These are phyloP conservation scores for Jatropha multifida DNA, from an alignment of 441 rosid genomes.

Conservation along the genomic window DNA sequence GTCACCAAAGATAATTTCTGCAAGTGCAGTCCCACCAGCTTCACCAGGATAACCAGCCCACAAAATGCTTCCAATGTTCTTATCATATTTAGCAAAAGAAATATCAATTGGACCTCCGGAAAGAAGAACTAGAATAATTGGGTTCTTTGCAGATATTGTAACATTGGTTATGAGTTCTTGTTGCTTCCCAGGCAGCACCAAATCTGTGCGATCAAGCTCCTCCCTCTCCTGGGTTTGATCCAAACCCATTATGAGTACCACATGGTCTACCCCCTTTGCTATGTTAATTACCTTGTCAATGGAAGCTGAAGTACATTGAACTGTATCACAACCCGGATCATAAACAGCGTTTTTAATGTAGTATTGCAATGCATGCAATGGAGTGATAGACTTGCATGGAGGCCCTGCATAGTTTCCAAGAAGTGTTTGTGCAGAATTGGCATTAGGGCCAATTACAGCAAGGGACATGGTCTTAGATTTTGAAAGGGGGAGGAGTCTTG, in stretches of 20 bases:
- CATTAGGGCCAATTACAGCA: constrained; percentile 84
- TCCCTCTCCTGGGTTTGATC: constrained; percentile 88
- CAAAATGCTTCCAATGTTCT: constrained; percentile 51
- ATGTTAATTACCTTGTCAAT: constrained; percentile 52
- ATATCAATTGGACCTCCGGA: constrained; percentile 87
- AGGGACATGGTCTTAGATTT: constrained; percentile 47
- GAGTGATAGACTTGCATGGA: constrained; percentile 75
- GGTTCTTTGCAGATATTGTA: constrained; percentile 63
- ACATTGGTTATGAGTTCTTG: constrained; percentile 60
- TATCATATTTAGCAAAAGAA: constrained; percentile 58
- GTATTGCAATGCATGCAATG: constrained; percentile 56
- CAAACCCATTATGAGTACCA: constrained; percentile 79
- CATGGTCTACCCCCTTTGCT: constrained; percentile 59
- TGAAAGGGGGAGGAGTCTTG: constrained; percentile 59
- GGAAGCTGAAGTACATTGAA: constrained; percentile 54
- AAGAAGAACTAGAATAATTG: constrained; percentile 57
- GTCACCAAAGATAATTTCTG: constrained; percentile 70
- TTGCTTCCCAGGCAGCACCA: constrained; percentile 81
- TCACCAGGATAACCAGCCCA: constrained; percentile 99
- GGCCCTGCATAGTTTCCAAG: constrained; percentile 92
- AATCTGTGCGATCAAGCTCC: constrained; percentile 56
- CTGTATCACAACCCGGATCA: constrained; percentile 61
- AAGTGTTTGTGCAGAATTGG: constrained; percentile 62
- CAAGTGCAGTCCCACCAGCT: constrained; percentile 82
- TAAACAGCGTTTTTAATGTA: constrained; percentile 50